These are phyloP conservation scores for Adiantum capillusveneris DNA, from an alignment of 75 land plant species.

Conservation along the genomic window DNA sequence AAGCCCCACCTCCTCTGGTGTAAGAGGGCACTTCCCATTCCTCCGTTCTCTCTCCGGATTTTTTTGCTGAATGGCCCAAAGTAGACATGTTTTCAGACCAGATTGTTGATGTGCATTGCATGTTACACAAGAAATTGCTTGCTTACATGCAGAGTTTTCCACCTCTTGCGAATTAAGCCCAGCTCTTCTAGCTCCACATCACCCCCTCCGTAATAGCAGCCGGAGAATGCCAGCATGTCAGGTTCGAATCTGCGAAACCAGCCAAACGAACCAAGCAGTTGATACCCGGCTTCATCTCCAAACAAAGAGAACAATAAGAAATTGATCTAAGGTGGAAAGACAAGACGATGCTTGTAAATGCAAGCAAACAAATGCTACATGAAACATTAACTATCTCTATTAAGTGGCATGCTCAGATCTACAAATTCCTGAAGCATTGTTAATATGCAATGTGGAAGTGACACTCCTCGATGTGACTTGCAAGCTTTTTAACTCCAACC, in stretches of 20 bases:
- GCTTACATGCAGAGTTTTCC: constrained; percentile 73
- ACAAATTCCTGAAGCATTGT: too few species aligned
- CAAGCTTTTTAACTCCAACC: constrained; percentile 29
- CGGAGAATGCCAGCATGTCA: constrained; percentile 99
- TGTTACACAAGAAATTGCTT: too few species aligned
- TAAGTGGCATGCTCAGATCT: too few species aligned
- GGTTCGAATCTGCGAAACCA: constrained; percentile 76
- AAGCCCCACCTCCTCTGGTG: constrained; percentile 93
- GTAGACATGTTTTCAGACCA: neutral
- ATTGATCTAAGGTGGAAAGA: too few species aligned
- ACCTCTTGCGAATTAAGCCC: constrained; percentile 77
- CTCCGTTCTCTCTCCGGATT: constrained; percentile 73
- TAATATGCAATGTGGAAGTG: too few species aligned
- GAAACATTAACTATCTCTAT: neutral
- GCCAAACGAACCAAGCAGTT: neutral
- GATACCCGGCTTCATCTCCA: too few species aligned
- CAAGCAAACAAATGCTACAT: neutral
- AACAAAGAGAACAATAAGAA: too few species aligned
- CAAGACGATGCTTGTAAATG: too few species aligned
- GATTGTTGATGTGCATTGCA: neutral
- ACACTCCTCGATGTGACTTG: too few species aligned
- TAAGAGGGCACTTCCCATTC: constrained; percentile 91
- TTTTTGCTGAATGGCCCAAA: constrained; percentile 41
- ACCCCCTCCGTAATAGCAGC: constrained; percentile 98
- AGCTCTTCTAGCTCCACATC: constrained; percentile 76